phyloP scores from a whole-genome alignment of 805 yeast genomes.

The Yarrowia sp. region DNA sequence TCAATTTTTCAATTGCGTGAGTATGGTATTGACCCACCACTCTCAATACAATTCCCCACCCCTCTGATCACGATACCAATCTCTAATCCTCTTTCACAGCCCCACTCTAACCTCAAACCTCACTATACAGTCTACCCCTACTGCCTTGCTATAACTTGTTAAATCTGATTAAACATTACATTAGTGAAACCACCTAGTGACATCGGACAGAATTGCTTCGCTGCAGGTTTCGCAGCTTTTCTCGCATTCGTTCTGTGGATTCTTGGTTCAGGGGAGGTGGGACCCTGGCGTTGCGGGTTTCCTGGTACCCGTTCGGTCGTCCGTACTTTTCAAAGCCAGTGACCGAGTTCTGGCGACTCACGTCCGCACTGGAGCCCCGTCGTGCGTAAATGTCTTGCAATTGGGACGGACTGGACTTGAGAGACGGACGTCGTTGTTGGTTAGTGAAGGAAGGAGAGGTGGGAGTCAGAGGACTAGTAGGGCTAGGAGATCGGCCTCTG shows the following conservation, averaged over 20 bases:
- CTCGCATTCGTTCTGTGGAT: conserved; percentile 9
- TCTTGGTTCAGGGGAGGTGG: conserved; percentile 26
- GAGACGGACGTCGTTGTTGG: background rate
- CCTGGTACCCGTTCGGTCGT: conserved; percentile 3
- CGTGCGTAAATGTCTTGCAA: background rate
- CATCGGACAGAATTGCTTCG: conserved; percentile 14
- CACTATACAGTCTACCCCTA: background rate
- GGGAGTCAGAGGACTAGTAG: conserved; percentile 6
- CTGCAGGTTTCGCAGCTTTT: conserved; percentile 7
- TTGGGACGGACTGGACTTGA: conserved; percentile 15
- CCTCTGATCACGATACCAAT: too few species aligned
- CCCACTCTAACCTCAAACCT: background rate
- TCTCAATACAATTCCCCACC: too few species aligned
- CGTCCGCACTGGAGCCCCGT: conserved; percentile 3
- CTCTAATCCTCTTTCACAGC: too few species aligned
- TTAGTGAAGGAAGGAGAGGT: background rate
- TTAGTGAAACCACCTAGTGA: background rate
- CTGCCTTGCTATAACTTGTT: too few species aligned
- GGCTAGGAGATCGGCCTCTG: conserved; percentile 3
- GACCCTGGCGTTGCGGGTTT: background rate
- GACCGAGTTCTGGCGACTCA: conserved; percentile 5
- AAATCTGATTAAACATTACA: background rate
- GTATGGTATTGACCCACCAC: too few species aligned
- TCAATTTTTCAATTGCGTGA: too few species aligned
- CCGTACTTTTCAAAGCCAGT: conserved; percentile 10